These are phyloP conservation scores for Dalbergia cochinchinensis DNA, from an alignment of 306 rosid species.

Conservation along the genomic window DNA sequence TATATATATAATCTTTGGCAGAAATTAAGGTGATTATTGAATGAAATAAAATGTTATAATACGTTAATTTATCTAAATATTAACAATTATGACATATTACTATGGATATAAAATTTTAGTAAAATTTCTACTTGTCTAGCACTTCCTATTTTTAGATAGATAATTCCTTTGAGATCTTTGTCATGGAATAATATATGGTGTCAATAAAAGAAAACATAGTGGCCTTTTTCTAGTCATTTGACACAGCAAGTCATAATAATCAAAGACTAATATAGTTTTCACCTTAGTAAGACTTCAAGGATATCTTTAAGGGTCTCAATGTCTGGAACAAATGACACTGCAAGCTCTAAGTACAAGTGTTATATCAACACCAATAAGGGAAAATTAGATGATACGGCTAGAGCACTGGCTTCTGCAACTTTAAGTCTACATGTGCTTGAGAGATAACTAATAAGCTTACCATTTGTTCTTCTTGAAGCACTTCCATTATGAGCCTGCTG, in stretches of 20 bases:
- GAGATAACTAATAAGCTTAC: conserved; percentile 43
- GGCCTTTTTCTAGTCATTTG: background rate
- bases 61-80: too few species aligned
- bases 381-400: background rate
- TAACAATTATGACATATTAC: too few species aligned
- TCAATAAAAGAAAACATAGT: background rate
- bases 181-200: background rate
- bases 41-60: too few species aligned
- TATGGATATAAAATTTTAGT: too few species aligned
- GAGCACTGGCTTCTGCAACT: background rate
- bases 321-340: conserved; percentile 14
- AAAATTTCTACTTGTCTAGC: too few species aligned
- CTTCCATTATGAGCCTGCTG: background rate
- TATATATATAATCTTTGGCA: too few species aligned
- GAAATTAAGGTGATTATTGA: too few species aligned
- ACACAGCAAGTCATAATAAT: background rate
- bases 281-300: conserved; percentile 43
- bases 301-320: conserved; percentile 12
- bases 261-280: background rate
- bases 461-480: conserved; percentile 12
- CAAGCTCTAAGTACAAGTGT: conserved; percentile 29
- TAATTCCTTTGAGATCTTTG: background rate
- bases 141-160: background rate
- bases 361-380: too few species aligned
- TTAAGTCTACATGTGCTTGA: background rate